A percentile compares a stretch with the other conserved stretches of the same genome.
Conservation (phyloP, 2,329 filamentous ascomycete species). For the Fusarium ambrosium region DNA sequence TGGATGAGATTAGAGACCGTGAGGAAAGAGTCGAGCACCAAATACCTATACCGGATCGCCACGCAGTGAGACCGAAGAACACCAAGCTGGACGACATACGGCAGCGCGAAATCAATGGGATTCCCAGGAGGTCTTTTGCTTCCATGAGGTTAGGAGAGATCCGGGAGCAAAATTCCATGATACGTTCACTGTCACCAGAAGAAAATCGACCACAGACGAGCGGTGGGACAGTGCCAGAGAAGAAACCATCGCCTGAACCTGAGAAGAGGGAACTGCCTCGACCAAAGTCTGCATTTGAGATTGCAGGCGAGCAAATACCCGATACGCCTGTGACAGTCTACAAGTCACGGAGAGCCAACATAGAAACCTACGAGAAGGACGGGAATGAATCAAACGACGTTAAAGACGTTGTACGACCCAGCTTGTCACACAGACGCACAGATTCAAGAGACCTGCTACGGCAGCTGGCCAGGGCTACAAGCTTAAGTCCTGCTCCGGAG, state of each 20-base stretch:
- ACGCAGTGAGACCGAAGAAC: constrained; percentile 52
- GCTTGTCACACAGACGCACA: constrained; percentile 43
- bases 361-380: constrained; percentile 16
- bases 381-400: constrained; percentile 9
- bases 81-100: constrained; percentile 65
- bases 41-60: constrained; percentile 50
- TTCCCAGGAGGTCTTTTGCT: constrained; percentile 63
- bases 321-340: constrained; percentile 59
- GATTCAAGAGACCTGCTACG: constrained; percentile 65
- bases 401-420: constrained; percentile 31
- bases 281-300: constrained; percentile 45
- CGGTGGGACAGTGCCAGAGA: constrained; percentile 30
- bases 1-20: constrained; percentile 54
- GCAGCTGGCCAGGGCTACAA: constrained; percentile 62
- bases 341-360: constrained; percentile 44
- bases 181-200: constrained; percentile 59
- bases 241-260: constrained; percentile 10
- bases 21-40: constrained; percentile 51
- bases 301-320: constrained; percentile 51
- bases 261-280: constrained; percentile 36
- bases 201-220: constrained; percentile 51
- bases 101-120: constrained; percentile 57
- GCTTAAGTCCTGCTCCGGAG: constrained; percentile 58
- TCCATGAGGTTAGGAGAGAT: constrained; percentile 66
- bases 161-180: constrained; percentile 62